Evolutionary conservation across 2,329 filamentous ascomycete genomes (phyloP).

Genomic region (Phialophora chinensis): DNA sequence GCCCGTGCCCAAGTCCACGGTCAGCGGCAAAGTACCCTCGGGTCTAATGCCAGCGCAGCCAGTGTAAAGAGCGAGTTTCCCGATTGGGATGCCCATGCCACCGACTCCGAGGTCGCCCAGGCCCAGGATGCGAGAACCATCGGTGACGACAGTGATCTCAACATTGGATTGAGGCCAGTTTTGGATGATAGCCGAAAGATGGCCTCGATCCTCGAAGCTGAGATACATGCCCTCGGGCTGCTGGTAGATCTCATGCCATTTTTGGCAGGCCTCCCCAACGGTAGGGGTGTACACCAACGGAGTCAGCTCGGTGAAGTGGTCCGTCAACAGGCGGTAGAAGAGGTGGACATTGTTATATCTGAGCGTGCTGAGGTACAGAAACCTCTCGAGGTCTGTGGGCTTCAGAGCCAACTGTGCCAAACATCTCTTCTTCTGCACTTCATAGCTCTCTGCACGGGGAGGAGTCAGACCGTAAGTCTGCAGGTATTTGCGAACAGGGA

Average conservation of each 20-base stretch:
- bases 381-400: constrained; percentile 56
- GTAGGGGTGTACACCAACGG: constrained; percentile 59
- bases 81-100: constrained; percentile 96
- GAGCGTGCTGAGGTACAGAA: constrained; percentile 56
- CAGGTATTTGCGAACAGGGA: constrained; percentile 58
- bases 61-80: constrained; percentile 94
- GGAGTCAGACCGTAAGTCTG: constrained; percentile 58
- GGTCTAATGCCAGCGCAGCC: constrained; percentile 94
- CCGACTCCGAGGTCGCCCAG: constrained; percentile 95
- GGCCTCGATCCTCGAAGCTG: constrained; percentile 90
- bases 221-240: constrained; percentile 93
- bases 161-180: constrained; percentile 93
- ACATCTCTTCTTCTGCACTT: constrained; percentile 57
- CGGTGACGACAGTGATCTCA: constrained; percentile 95
- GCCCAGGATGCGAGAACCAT: constrained; percentile 89
- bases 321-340: constrained; percentile 58
- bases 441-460: constrained; percentile 56
- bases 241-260: constrained; percentile 95
- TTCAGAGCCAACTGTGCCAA: constrained; percentile 56
- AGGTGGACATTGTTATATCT: constrained; percentile 60
- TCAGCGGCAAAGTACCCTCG: constrained; percentile 67
- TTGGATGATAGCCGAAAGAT: constrained; percentile 82
- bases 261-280: constrained; percentile 91
- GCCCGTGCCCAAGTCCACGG: constrained; percentile 67
- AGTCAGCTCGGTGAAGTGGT: constrained; percentile 56